These are phyloP conservation scores for Euptelea pleiosperma DNA, from an alignment of 164 flowering plant genomes.

Conservation along the genomic window DNA sequence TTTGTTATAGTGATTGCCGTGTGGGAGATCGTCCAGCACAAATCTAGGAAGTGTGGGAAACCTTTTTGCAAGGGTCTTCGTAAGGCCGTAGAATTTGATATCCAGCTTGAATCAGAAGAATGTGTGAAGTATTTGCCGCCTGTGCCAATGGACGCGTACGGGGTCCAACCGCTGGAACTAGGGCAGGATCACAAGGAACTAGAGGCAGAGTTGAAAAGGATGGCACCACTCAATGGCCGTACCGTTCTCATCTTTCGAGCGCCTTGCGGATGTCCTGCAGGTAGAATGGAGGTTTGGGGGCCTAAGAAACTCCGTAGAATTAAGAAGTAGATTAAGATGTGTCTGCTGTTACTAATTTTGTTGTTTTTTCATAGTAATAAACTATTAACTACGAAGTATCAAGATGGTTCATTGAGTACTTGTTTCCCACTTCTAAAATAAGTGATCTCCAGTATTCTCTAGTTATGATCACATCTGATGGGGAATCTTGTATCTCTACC, in stretches of 20 bases:
- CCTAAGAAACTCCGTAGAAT: slow-evolving; percentile 43
- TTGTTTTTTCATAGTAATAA: slow-evolving; percentile 18
- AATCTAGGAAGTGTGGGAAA: slow-evolving; percentile 46
- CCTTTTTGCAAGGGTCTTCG: slow-evolving; percentile 54
- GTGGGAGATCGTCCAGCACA: slow-evolving; percentile 37
- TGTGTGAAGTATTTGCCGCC: slow-evolving; percentile 44
- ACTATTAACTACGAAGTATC: slow-evolving; percentile 14
- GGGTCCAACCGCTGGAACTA: slow-evolving; percentile 33
- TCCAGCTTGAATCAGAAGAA: slow-evolving; percentile 61
- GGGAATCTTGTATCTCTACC: slow-evolving; percentile 19
- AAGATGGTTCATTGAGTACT: slow-evolving; percentile 12
- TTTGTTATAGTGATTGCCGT: slow-evolving; percentile 23
- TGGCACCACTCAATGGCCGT: slow-evolving; percentile 65
- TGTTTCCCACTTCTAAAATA: slow-evolving; percentile 14
- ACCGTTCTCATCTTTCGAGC: slow-evolving; percentile 57
- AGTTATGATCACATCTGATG: slow-evolving; percentile 16
- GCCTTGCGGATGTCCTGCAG: slow-evolving; percentile 55
- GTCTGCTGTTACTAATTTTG: neutral
- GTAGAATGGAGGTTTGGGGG: slow-evolving; percentile 70
- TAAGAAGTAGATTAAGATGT: slow-evolving; percentile 34
- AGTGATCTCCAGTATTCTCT: slow-evolving; percentile 12
- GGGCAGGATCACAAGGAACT: slow-evolving; percentile 53
- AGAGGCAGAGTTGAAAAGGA: slow-evolving; percentile 53
- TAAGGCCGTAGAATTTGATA: slow-evolving; percentile 57
- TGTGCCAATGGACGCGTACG: slow-evolving; percentile 22